phyloP scores from a whole-genome alignment of 2,329 filamentous ascomycete genomes.

The Colletotrichum godetiae region DNA sequence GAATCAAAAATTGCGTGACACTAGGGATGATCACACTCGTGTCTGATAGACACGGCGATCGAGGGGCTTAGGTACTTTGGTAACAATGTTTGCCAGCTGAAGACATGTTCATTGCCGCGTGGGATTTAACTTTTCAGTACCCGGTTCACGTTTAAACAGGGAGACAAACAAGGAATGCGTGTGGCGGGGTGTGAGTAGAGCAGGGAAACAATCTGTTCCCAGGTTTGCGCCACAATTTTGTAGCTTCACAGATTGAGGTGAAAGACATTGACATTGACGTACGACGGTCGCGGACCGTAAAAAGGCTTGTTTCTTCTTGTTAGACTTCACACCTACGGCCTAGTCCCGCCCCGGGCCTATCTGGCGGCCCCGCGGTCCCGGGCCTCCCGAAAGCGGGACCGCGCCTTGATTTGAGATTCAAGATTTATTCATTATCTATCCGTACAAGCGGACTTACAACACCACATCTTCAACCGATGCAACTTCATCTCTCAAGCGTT shows the following conservation, averaged over 20 bases:
- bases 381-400: neutral
- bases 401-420: neutral
- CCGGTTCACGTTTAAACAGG: neutral
- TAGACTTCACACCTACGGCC: neutral
- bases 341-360: constrained; percentile 9
- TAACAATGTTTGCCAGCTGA: neutral
- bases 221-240: neutral
- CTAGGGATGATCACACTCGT: neutral
- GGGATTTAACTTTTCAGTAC: neutral
- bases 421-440: neutral
- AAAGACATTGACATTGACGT: neutral
- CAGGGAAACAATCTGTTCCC: neutral
- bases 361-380: neutral
- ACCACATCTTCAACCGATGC: neutral
- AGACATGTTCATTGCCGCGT: neutral
- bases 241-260: neutral
- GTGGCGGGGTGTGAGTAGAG: constrained; percentile 16
- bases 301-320: constrained; percentile 16
- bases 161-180: neutral
- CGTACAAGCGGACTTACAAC: neutral
- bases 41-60: neutral
- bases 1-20: neutral
- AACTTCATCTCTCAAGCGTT: constrained; percentile 40
- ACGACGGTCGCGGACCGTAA: neutral
- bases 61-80: too few relatives aligned